Conservation (phyloP, 345 rosid genomes). For the Arabidopsis arenosa region DNA sequence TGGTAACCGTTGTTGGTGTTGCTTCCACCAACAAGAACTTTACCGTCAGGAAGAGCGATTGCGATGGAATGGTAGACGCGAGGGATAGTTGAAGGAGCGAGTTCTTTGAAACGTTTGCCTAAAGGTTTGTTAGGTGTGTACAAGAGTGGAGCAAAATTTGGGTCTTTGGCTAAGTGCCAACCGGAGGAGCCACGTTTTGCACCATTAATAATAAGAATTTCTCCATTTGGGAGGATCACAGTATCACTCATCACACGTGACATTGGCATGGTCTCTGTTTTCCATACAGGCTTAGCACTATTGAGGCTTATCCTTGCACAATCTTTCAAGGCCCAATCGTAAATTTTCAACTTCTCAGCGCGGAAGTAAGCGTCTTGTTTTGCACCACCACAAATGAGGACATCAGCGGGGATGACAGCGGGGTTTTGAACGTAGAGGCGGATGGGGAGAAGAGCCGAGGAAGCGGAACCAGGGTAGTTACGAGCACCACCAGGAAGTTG, state of each 20-base stretch:
- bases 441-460: constrained; percentile 71
- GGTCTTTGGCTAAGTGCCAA: constrained; percentile 66
- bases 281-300: constrained; percentile 55
- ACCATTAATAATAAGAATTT: constrained; percentile 67
- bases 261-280: constrained; percentile 65
- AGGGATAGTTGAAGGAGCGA: constrained; percentile 51
- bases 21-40: constrained; percentile 65
- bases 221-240: constrained; percentile 71
- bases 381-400: constrained; percentile 65
- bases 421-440: constrained; percentile 37
- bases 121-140: constrained; percentile 44
- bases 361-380: constrained; percentile 46
- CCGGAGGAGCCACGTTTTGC: constrained; percentile 64
- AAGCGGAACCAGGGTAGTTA: constrained; percentile 70
- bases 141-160: constrained; percentile 54
- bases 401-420: constrained; percentile 46
- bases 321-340: constrained; percentile 54
- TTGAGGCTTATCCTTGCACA: constrained; percentile 63
- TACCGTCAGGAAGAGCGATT: constrained; percentile 59
- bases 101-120: constrained; percentile 48
- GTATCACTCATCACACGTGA: constrained; percentile 75
- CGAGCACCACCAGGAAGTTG: constrained; percentile 73
- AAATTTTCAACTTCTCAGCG: constrained; percentile 39
- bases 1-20: constrained; percentile 69
- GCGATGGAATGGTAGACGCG: constrained; percentile 69